Base-by-base conservation (phyloP, 73 alveolate genomes). In the Paramecium caudatum region DNA sequence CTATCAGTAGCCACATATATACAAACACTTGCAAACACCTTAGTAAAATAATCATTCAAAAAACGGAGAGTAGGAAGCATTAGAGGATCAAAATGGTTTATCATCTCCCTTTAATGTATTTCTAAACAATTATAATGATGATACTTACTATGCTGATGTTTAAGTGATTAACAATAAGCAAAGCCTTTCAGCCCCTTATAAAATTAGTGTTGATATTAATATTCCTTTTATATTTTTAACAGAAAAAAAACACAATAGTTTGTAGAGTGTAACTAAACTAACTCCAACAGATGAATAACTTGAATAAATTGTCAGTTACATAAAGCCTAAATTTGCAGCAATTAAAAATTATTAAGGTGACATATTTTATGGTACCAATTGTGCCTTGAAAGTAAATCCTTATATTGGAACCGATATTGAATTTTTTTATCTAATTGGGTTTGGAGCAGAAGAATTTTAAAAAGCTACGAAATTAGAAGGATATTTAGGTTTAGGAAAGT, bases 41-140 rank as follows among this genome's bases (percentile, higher is more conserved):
- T n/a, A n/a, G n/a, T n/a, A n/a, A n/a, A n/a, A n/a, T n/a, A n/a
- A n/a, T n/a, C n/a, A n/a, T n/a, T n/a, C n/a, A n/a, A n/a, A n/a
- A n/a, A n/a, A n/a, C n/a, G n/a, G n/a, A n/a, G n/a, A n/a, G n/a
- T n/a, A n/a, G n/a, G n/a, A n/a, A n/a, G n/a, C n/a, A n/a, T n/a
- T n/a, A n/a, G n/a, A n/a, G n/a, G n/a, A n/a, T n/a, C n/a, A n/a
- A n/a, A n/a, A n/a, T n/a, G 88, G 70, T 1, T 19, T 74, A 2
- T 3, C 19, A 41, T 74, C 88, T 1, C 88, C 88, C 2, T 74
- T 16, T 36, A 74, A 74, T 74, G 88, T 74, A 3, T 74, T 74
- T 74, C 16, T 74, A 74, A 15, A 37, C 3, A 68, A 74, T 39
- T 34, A 74, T 8, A 74, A 41, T 17, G 49, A 12, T 13, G 47